Percentiles rank a stretch among this genome's conserved stretches.
phyloP scores from a whole-genome alignment of 2,329 filamentous ascomycete species.

The Davidsoniella virescens region DNA sequence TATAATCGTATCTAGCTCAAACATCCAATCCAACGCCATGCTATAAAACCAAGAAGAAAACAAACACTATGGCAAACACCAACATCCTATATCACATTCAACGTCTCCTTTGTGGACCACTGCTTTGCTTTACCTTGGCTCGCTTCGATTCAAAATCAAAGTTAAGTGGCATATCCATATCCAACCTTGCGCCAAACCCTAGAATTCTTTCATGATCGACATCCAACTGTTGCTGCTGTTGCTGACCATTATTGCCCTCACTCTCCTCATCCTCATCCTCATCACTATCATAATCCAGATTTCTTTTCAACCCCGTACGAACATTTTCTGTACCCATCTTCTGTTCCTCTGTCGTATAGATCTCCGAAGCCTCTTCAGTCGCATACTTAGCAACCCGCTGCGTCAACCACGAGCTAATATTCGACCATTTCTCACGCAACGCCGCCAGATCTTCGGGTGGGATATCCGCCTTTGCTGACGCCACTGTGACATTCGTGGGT shows the following conservation, averaged over 20 bases:
- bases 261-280: slow-evolving; percentile 42
- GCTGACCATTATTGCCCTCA: slow-evolving; percentile 33
- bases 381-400: slow-evolving; percentile 27
- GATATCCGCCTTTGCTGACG: slow-evolving; percentile 12
- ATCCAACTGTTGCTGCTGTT: slow-evolving; percentile 43
- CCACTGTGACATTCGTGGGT: slow-evolving; percentile 14
- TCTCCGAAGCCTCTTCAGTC: slow-evolving; percentile 33
- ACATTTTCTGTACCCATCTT: slow-evolving; percentile 51
- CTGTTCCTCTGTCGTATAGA: slow-evolving; percentile 57
- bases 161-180: slow-evolving; percentile 29
- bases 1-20: too few relatives aligned
- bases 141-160: slow-evolving; percentile 24
- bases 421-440: slow-evolving; percentile 41
- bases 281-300: slow-evolving; percentile 32
- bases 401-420: slow-evolving; percentile 26
- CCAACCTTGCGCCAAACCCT: slow-evolving; percentile 29
- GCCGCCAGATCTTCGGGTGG: slow-evolving; percentile 27
- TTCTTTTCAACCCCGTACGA: slow-evolving; percentile 50
- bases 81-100: background rate
- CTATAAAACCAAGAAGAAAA: too few relatives aligned
- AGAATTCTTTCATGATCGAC: slow-evolving; percentile 31
- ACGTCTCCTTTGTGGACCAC: background rate
- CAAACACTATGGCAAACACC: background rate
- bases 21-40: too few relatives aligned
- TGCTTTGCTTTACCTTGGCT: slow-evolving; percentile 8